Base-by-base conservation (phyloP, 208 protist genomes). In the Angomonas deanei region DNA sequence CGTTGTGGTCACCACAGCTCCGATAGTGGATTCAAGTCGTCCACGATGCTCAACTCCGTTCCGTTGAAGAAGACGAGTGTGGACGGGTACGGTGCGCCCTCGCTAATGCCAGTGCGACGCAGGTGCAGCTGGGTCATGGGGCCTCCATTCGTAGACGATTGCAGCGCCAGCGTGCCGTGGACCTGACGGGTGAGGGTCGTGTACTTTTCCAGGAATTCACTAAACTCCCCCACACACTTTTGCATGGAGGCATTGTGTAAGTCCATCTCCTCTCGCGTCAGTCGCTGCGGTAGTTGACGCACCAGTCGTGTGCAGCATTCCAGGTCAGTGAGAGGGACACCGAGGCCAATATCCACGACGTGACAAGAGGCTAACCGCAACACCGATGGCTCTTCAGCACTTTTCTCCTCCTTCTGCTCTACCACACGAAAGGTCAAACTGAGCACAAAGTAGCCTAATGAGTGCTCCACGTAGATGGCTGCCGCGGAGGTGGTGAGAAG, bases 61-160 rank as follows among this genome's bases (percentile, higher is more conserved):
- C 87, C 84, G 42, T 88, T 76, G 61, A 94, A 94, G 0, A 73
- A 39, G 10, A 91, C 42, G 17, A 78, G 70, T 26, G 56, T 76
- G 21, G 71, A 74, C 15, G 87, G 87, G 61, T 80, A 90, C 24
- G 87, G 87, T 6, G 70, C 78, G 13, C 80, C 87, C 21, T 75
- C 78, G 24, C 67, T 64, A 17, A 72, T 76, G n/a, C 82, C 79
- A 11, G 80, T 64, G 27, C 70, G 71, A 17, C 87, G 68, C 47
- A 94, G 68, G 62, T 94, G 87, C 72, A 78, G 66, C 61, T 89
- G 82, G 26, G 83, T 84, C 53, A 80, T 81, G 5, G 81, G 76
- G 2, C 84, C 82, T 0, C 64, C 69, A 11, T 72, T 50, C 11
- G 61, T 50, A 0, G 77, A 74, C 8, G 83, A 86, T 65, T 88